A percentile compares a stretch with the other conserved stretches of the same genome.
Conservation (phyloP, 495 filamentous ascomycete genomes). For the Chaetomidium leptoderma region DNA sequence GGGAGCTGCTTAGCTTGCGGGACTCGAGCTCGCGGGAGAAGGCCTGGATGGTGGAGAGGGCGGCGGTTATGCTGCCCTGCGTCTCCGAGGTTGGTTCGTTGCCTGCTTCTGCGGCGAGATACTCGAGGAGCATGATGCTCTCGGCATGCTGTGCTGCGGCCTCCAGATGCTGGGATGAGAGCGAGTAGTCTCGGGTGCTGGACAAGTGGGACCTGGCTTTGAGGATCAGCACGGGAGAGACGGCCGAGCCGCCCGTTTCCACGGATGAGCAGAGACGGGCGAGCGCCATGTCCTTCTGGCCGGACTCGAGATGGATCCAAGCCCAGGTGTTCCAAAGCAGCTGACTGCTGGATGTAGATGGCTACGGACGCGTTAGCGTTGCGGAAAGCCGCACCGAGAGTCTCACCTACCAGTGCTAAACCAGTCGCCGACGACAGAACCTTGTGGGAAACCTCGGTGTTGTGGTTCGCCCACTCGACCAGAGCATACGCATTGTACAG, state of each 20-base stretch:
- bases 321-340: constrained; percentile 67
- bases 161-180: constrained; percentile 44
- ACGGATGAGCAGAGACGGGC: constrained; percentile 29
- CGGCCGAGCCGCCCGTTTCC: constrained; percentile 15
- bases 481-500: constrained; percentile 78
- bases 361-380: constrained; percentile 2
- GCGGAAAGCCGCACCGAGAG: not conserved
- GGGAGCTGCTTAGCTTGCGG: constrained; percentile 44
- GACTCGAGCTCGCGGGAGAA: constrained; percentile 46
- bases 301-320: constrained; percentile 59
- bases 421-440: constrained; percentile 58
- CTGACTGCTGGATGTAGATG: constrained; percentile 35
- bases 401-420: constrained; percentile 15
- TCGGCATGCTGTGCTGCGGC: constrained; percentile 55
- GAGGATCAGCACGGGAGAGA: constrained; percentile 46
- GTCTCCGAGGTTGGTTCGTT: constrained; percentile 34
- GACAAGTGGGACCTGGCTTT: constrained; percentile 55
- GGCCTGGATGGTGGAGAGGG: constrained; percentile 38
- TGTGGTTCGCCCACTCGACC: constrained; percentile 59
- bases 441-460: constrained; percentile 51
- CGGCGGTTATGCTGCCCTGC: constrained; percentile 50
- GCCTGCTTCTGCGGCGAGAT: constrained; percentile 45
- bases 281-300: constrained; percentile 34
- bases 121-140: constrained; percentile 58
- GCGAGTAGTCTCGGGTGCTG: constrained; percentile 52